Evolutionary conservation across 331 rosid species (phyloP), one percentile per base, ranked within the genome.

Genomic region (Rhamnella rubrinervis): DNA sequence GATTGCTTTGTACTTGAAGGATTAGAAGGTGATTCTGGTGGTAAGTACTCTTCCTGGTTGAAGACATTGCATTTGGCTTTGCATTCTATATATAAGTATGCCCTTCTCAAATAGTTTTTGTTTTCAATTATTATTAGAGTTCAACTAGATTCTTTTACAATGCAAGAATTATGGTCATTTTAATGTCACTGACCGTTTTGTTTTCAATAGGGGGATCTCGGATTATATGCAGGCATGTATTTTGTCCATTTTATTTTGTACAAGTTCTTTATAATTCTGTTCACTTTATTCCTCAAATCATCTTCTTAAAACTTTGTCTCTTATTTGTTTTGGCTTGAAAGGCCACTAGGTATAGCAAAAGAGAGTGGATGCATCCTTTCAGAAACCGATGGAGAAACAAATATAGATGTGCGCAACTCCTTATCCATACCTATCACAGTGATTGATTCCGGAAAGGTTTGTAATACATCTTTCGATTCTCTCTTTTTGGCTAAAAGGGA

Each of bases 1-100:
- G 95, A 88, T 19, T 84, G 75, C 67, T 84, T 88, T 77, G 58
- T 83, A 75, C 83, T 88, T 59, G 91, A 81, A 73, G 88, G 91
- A 40, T 68, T 82, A 11, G 58, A 78, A 74, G 91, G 89, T 49
- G 91, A 86, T 15, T 26, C 85, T 28, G 89, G 95, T 61, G 95
- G 95, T 88, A 74, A 75, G 86, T 60, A 41, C 61, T 37, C 16
- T 37, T 73, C 52, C 53, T 13, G 10, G 17, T 72, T 37, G 58
- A 35, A 52, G 49, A 55, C 57, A 15, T 67, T 51, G 35, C 57
- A 16, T 23, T 60, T 37, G 38, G 66, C 28, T n/a, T 9, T 66
- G 23, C 26, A 8, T 73, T 7, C 6, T 38, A 50, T 23, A 2
- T 41, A 35, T 55, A 31, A 39, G 18, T 4, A 15, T 46, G 17